Evolutionary conservation across 2,329 filamentous ascomycete genomes (phyloP), one percentile per base, ranked within the genome.

Genomic region (Rutstroemia sp.): DNA sequence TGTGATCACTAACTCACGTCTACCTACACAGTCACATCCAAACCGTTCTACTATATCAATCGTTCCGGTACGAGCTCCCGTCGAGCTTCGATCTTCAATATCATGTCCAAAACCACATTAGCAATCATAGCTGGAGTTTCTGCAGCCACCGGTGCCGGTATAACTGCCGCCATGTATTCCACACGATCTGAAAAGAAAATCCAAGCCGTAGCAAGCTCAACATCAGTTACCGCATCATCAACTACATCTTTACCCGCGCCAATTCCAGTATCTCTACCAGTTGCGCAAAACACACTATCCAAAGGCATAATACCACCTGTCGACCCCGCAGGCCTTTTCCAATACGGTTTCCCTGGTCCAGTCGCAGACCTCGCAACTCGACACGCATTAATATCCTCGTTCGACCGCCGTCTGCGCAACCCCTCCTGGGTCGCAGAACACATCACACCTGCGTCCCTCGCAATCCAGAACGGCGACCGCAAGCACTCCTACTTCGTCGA

Each of bases 341-440:
- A 91, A 65, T 92, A 92, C 70, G 88, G 94, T 67, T 96, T 97
- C 73, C 92, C 94, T 0, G 94, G 94, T 58, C 94, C 94, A 34
- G 76, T 96, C 41, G 80, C 86, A 66, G 94, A 99, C 73, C 78
- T 95, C 45, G 86, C 91, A 55, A 80, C 80, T 55, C 86, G 90
- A 39, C 76, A 83, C 25, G 88, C 90, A 37, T 81, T 97, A 54
- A 81, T 92, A 62, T 95, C 92, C 34, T 86, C 88, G 66, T 99
- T 87, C 80, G 92, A 99, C 75, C 90, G 94, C 27, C 86, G 90
- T 60, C 87, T 85, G 45, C 85, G 92, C 69, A 99, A 99, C 74
- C 94, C 94, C 30, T 81, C 88, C 71, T 99, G 92, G 92, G 94
- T 92, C 8, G 86, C 87, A 62, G 94, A 99, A 77, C 94, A 99